Conservation (phyloP, 108 stramenopile species). For the Chaetoceros tenuissimus region DNA sequence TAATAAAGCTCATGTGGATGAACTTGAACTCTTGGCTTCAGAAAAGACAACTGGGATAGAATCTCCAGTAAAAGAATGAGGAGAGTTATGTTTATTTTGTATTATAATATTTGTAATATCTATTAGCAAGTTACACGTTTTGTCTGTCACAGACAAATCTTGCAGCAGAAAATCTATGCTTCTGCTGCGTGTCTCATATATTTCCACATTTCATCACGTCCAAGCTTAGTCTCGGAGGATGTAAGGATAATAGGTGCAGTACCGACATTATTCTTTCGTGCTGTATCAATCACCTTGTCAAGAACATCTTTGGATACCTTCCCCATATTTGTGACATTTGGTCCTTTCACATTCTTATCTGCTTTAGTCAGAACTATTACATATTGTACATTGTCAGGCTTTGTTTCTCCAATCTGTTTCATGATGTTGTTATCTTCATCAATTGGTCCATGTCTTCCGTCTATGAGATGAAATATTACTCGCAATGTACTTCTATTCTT, state of each 20-base stretch:
- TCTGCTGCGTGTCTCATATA: constrained; percentile 55
- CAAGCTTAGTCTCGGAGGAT: constrained; percentile 75
- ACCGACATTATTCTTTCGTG: constrained; percentile 55
- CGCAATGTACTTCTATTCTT: constrained; percentile 46
- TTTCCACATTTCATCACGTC: constrained; percentile 82
- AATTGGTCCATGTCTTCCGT: constrained; percentile 86
- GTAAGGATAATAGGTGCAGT: constrained; percentile 70
- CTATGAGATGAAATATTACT: constrained; percentile 89
- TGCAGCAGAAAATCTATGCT: too few species aligned
- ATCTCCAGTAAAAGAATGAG: too few species aligned
- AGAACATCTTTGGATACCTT: constrained; percentile 53
- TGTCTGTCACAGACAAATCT: too few species aligned
- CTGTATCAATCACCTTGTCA: constrained; percentile 50
- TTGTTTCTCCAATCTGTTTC: constrained; percentile 52
- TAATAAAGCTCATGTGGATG: too few species aligned
- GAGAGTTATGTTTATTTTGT: too few species aligned
- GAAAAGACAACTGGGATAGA: too few species aligned
- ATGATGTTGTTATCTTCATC: constrained; percentile 87
- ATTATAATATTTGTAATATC: too few species aligned
- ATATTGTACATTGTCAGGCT: constrained; percentile 47
- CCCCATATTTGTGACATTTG: constrained; percentile 47
- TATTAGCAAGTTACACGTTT: too few species aligned
- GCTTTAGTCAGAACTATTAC: constrained; percentile 91
- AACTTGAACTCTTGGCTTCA: too few species aligned
- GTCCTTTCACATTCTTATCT: constrained; percentile 84